Evolutionary conservation across 306 rosid genomes (phyloP).

Genomic region (Lathyrus sativus): DNA sequence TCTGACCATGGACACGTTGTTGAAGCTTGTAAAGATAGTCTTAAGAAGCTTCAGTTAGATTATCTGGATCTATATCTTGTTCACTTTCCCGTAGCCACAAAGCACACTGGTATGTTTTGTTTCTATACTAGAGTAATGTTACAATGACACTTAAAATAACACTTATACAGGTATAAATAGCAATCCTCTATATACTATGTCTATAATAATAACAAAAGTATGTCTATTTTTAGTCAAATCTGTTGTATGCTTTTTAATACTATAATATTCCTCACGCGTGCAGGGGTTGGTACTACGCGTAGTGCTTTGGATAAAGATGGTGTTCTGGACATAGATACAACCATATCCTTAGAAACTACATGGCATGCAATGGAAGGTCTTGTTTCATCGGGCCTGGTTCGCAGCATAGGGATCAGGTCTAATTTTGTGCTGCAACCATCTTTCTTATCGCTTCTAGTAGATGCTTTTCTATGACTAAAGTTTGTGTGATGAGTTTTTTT

Average conservation of each 20-base stretch:
- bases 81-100: slow-evolving; percentile 81
- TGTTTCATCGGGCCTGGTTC: slow-evolving; percentile 82
- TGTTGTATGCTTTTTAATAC: background rate
- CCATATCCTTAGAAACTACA: slow-evolving; percentile 78
- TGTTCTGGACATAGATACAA: slow-evolving; percentile 83
- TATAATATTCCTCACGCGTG: slow-evolving; percentile 22
- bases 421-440: background rate
- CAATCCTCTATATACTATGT: background rate
- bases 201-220: too few relatives aligned
- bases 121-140: too few relatives aligned
- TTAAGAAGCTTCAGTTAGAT: slow-evolving; percentile 77
- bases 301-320: slow-evolving; percentile 88
- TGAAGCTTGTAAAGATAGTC: slow-evolving; percentile 87
- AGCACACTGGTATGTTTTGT: slow-evolving; percentile 61
- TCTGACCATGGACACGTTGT: slow-evolving; percentile 90
- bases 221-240: background rate
- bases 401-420: slow-evolving; percentile 94
- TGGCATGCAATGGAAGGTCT: slow-evolving; percentile 94
- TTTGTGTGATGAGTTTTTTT: slow-evolving; percentile 20
- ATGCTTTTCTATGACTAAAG: slow-evolving; percentile 1
- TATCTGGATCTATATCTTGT: slow-evolving; percentile 84
- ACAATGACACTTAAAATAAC: background rate
- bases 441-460: slow-evolving; percentile 6
- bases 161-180: accelerated
- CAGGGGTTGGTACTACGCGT: slow-evolving; percentile 85